Evolutionary conservation across 306 rosid genomes (phyloP), one percentile per base, ranked within the genome.

Genomic region (Acmispon strigosus): DNA sequence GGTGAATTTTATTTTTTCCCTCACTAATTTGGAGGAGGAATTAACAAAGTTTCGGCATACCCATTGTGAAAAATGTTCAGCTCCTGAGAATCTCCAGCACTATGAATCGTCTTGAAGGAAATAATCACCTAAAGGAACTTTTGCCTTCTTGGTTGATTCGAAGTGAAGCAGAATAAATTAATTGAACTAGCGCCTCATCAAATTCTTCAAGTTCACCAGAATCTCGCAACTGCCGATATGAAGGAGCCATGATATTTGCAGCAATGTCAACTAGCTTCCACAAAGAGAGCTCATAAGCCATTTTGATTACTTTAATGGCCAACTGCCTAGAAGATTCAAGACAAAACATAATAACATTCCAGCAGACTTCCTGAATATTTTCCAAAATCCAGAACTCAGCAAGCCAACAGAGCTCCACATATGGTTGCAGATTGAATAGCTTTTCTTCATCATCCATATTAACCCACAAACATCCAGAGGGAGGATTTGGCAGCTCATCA

Each of bases 371-470:
- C 72, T 80, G 78, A 66, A 88, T 51, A 75, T 82, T 79, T 82
- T 86, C 87, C 74, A 84, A 64, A 27, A 85, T 37, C 97, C 96
- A 93, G 82, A 83, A 84, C 62, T 90, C 93, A 47, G 88, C 80
- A 58, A 93, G 90, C 96, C 96, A 87, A 70, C 78, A 86, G 41
- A 93, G 93, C 80, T 93, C 98, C 72, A 88, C 70, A 71, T 88
- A 93, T 42, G 89, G 83, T 62, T 79, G 76, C 48, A 93, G 78
- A 84, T 78, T 79, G 18, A 51, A 48, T 24, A 93, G 75, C 87
- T 90, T 93, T 77, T 81, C 84, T 78, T 84, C 72, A 52, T 76
- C 76, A 64, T 79, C 77, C 97, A 88, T 88, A 64, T 83, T 84
- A 78, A 79, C 77, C 98, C 98, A 93, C 76, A 83, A 37, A 58